Evolutionary conservation across 306 rosid genomes (phyloP), one percentile per base, ranked within the genome.

Genomic region (Oemleria cerasiformis): DNA sequence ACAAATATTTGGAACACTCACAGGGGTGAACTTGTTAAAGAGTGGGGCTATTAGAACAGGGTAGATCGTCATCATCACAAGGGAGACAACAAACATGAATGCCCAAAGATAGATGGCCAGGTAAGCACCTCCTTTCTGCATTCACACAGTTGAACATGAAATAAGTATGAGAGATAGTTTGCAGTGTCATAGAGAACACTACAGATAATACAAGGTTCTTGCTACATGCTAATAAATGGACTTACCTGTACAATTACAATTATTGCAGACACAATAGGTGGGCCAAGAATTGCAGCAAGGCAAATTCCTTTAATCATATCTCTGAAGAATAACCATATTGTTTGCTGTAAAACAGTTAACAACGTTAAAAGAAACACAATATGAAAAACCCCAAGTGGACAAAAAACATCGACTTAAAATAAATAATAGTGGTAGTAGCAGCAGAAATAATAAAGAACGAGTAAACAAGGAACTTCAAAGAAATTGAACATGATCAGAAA

Each of bases 111-210:
- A 94, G 81, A 94, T 86, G 65, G 98, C 98, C 77, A 94, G 78
- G 84, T 94, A 94, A 70, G 92, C 97, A 72, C 98, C 97, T 82
- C 98, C 98, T 85, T 94, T 94, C 98, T 94, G 96, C 82, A 85
- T 78, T 62, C 72, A 72, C 43, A 75, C 43, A 85, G 23, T 30
- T 17, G 2, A 60, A 73, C 40, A 77, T 38, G 60, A 72, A 77
- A 30, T 30, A 30, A 30, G 36, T 30, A 30, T 30, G 3, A 30
- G 36, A 2, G 36, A 30, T 30, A 0, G 3, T 30, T 30, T n/a
- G 47, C 58, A 53, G 36, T 30, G 3, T 51, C 61, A 70, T 75
- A 62, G 55, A 9, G 67, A 41, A 41, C 60, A 43, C 70, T 62
- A 43, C 80, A 64, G 25, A 73, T 65, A 58, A 73, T 30, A 30